phyloP scores from a whole-genome alignment of 179 eudicot species.

The Spergularia azorica region DNA sequence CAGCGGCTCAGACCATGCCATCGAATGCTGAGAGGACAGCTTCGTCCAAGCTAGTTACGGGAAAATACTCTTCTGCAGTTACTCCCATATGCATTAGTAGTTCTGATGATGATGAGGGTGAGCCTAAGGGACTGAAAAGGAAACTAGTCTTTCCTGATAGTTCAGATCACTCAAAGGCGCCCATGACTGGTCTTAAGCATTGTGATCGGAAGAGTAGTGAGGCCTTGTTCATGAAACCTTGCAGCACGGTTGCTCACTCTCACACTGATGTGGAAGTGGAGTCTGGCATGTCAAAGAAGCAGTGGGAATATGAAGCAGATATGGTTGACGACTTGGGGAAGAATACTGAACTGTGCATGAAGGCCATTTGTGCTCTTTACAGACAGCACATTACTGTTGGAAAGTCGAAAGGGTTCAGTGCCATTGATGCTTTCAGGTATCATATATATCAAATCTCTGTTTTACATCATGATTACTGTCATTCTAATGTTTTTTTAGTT shows the following conservation, averaged over 20 bases:
- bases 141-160: conserved; percentile 8
- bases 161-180: not conserved
- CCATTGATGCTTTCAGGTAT: conserved; percentile 21
- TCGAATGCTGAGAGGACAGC: not conserved
- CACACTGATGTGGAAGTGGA: conserved; percentile 16
- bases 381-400: conserved; percentile 19
- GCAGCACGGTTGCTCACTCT: not conserved
- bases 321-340: conserved; percentile 28
- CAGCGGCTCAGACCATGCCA: not conserved
- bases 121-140: conserved; percentile 11
- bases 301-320: conserved; percentile 35
- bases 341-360: conserved; percentile 37
- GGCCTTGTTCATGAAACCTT: not conserved
- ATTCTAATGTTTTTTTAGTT: not conserved
- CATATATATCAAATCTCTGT: not conserved
- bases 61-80: conserved; percentile 3
- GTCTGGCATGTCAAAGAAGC: conserved; percentile 6
- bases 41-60: not conserved
- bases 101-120: conserved; percentile 38
- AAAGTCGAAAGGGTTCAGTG: conserved; percentile 10
- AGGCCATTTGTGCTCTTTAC: conserved; percentile 44
- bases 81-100: conserved; percentile 22
- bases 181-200: not conserved
- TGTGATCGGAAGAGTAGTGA: conserved; percentile 3
- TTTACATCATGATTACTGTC: not conserved